Base-by-base conservation (phyloP, 2,329 filamentous ascomycete genomes). In the Cyphellophora attinorum region DNA sequence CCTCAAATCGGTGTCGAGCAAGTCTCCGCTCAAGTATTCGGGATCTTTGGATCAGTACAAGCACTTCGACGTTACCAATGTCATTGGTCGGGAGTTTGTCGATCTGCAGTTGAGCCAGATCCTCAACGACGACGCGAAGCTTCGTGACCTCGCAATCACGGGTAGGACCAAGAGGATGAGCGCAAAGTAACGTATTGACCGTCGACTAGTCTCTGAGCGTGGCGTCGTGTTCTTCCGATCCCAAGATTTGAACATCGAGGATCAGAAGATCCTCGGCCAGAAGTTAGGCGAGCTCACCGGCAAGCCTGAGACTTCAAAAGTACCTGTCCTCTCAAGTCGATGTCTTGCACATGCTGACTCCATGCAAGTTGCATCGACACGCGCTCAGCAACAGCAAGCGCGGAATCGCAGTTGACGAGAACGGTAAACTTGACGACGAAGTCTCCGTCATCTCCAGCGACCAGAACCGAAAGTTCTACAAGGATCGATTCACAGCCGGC, bases 141-240 rank as follows among this genome's bases (percentile, higher is more conserved):
- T 83, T 15, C 67, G 73, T 1, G 79, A 83, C 46, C 60, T 85
- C 0, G 79, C 76, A 19, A 76, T 81, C 39, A 79, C 73, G 1
- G 70, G 76, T 80, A 57, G 45, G 62, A 15, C 39, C 5, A 11
- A 11, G 6, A 6, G 5, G 35, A 33, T 12, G 15, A 11, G 31
- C 27, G 13, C n/a, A n/a, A 30, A 17, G n/a, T 11, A 15, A 13
- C 2, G 19, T n/a, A 13, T 11, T 12, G 14, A 13, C 10, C 3
- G 2, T 29, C 11, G 15, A 10, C 3, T 25, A 68, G 68, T 72
- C 31, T 71, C 67, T 2, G 61, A 68, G 40, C 59, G 67, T 5
- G 67, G 68, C 1, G 67, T 73, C 0, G 63, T 71, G 12, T 72
- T 72, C 53, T 70, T 72, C 54, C 64, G 68, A 29, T 61, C 62